Evolutionary conservation across 371 early-diverging fungal species (phyloP), one percentile per base, ranked within the genome.

Genomic region (Capniomyces stellatus): DNA sequence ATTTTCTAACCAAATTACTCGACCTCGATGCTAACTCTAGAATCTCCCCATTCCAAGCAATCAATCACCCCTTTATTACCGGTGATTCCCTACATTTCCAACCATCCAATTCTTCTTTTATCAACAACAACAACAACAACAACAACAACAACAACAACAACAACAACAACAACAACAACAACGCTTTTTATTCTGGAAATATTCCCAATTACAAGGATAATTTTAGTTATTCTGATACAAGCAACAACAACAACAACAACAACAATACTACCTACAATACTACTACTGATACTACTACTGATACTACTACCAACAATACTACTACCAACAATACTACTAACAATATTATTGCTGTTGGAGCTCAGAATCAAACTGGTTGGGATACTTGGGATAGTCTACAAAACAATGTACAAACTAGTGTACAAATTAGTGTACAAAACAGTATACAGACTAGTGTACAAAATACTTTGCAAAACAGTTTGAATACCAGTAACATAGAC

Each of bases 31-130:
- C 95, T 0, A 67, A 87, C 39, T 83, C 83, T 60, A 77, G 98
- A 51, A 92, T 92, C 92, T 82, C 88, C 1, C 93, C 98, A 2
- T 82, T 81, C 35, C 89, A 97, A 58, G 95, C 96, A 3, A 70
- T 78, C 15, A 67, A 82, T 56, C 98, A 97, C 57, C 98, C 97
- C 1, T 95, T 97, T 59, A 81, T 95, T 50, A 92, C 92, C 0
- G 89, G 89, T 10, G 82, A 57, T 57, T 46, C 53, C 13, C 69
- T 69, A 13, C 52, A 55, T 15, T 39, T 47, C 3, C 30, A 10
- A 6, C 35, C 15, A 35, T 15, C 35, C 46, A 56, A 59, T 41
- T 46, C 46, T 21, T 6, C 29, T 13, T 46, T 35, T 27, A 13
- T 27, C 46, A 46, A 35, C n/a, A n/a, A n/a, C n/a, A n/a, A n/a